These are phyloP conservation scores for Pulveroboletus sp. DNA, from an alignment of 768 basidiomycete species.

Conservation along the genomic window DNA sequence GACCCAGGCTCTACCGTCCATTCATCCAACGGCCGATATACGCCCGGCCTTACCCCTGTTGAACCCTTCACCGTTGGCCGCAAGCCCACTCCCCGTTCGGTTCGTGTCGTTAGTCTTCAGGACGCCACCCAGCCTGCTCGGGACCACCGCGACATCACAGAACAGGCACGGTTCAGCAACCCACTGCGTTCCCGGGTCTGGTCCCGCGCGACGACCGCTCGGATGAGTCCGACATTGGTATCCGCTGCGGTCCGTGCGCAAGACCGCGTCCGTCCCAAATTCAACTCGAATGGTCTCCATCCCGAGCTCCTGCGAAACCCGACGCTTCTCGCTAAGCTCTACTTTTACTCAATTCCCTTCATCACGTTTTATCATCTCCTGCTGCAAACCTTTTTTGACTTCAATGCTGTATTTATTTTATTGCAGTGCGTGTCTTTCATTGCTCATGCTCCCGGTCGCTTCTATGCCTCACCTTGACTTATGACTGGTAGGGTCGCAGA, in stretches of 20 bases:
- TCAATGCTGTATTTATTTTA: conserved; percentile 80
- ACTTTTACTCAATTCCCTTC: conserved; percentile 68
- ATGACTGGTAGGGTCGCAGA: conserved; percentile 55
- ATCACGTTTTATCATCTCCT: conserved; percentile 68
- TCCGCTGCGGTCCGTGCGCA: conserved; percentile 33
- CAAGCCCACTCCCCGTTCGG: conserved; percentile 73
- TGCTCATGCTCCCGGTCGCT: not conserved
- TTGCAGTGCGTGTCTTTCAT: conserved; percentile 58
- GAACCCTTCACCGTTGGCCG: conserved; percentile 48
- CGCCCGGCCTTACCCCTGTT: conserved; percentile 30
- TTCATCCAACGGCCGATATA: conserved; percentile 43
- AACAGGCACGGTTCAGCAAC: conserved; percentile 43
- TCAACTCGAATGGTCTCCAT: conserved; percentile 63
- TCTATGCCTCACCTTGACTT: conserved; percentile 9
- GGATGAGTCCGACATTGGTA: conserved; percentile 40
- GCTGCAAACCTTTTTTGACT: conserved; percentile 82
- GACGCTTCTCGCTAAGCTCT: conserved; percentile 47
- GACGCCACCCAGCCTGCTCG: conserved; percentile 40
- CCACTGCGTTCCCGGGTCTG: conserved; percentile 45
- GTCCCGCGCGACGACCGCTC: conserved; percentile 52
- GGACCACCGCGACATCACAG: conserved; percentile 46
- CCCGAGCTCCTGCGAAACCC: conserved; percentile 64
- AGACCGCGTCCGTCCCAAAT: conserved; percentile 49
- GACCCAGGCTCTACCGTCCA: conserved; percentile 68
- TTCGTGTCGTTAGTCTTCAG: conserved; percentile 73